Evolutionary conservation across 2,329 filamentous ascomycete genomes (phyloP).

Genomic region (Microsporum canis): DNA sequence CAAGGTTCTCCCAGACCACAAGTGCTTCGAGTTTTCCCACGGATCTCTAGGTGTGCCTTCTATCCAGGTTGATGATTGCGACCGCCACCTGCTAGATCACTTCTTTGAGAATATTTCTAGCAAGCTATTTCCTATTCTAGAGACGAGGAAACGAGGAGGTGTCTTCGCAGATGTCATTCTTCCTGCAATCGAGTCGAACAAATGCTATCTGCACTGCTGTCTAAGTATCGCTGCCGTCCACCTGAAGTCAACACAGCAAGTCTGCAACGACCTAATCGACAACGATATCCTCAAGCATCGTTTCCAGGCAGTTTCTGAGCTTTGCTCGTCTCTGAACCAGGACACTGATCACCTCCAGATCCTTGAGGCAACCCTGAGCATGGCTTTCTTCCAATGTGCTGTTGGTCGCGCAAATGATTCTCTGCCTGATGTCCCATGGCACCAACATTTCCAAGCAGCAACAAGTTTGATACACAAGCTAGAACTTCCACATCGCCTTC

Average conservation of each 20-base stretch:
- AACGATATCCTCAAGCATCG: constrained; percentile 83
- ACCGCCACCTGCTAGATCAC: constrained; percentile 77
- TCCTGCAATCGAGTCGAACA: constrained; percentile 80
- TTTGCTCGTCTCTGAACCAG: constrained; percentile 66
- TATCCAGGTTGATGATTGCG: constrained; percentile 70
- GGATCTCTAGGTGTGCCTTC: constrained; percentile 34
- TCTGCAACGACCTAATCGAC: constrained; percentile 64
- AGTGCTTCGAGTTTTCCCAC: constrained; percentile 74
- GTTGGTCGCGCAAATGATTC: constrained; percentile 77
- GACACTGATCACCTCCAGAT: constrained; percentile 77
- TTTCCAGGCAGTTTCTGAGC: constrained; percentile 68
- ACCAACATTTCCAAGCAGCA: constrained; percentile 89
- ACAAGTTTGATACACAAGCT: constrained; percentile 76
- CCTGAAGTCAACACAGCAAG: constrained; percentile 60
- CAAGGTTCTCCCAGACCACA: constrained; percentile 57
- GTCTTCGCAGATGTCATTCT: constrained; percentile 73
- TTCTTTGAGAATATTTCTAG: constrained; percentile 82
- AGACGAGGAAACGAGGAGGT: constrained; percentile 77
- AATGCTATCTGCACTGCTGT: constrained; percentile 89
- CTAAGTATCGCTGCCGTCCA: constrained; percentile 88
- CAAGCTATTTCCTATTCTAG: constrained; percentile 81
- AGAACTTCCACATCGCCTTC: constrained; percentile 59
- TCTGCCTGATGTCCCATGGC: constrained; percentile 88
- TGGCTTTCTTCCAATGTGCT: constrained; percentile 90
- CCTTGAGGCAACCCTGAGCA: constrained; percentile 77